Base-by-base conservation (phyloP, 2,329 filamentous ascomycete species). In the Tolypocladium tundrense region DNA sequence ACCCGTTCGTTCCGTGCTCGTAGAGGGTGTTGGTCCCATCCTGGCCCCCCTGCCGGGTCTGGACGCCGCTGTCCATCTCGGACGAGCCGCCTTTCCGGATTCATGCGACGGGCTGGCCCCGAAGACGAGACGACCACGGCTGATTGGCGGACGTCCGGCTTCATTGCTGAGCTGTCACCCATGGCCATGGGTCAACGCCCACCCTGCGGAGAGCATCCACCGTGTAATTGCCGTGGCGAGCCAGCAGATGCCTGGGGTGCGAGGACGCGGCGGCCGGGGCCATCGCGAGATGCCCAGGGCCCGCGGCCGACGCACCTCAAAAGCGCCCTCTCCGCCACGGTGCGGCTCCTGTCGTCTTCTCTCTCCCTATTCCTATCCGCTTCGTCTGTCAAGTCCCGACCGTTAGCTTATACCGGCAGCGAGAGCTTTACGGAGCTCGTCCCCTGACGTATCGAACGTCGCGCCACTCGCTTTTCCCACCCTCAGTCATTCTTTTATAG, bases 361-460 rank as follows among this genome's bases (percentile, higher is more conserved):
- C 59, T 50, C 56, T 50, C 60, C 53, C 40, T 58, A 63, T 57
- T 63, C 62, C 50, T 50, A 52, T 66, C 63, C 63, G 65, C 65
- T 51, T 33, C 16, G 19, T n/a, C 16, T 10, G 48, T 35, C 31
- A 13, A 51, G 27, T 21, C 31, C 31, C 48, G 31, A 21, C 31
- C 48, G 31, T 5, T 7, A 51, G 16, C 27, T 13, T 21, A 19
- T 31, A 35, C 31, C 27, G 48, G 58, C 63, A 63, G 60, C 55
- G 66, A 66, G 65, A 63, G 63, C 61, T 58, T 55, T 54, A 53
- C 66, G 70, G 7, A 33, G 31, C 71, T 75, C 70, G 67, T 71
- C 68, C 68, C 67, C 66, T 69, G 76, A 75, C 75, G 75, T 76
- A 72, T 69, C 66, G 67, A 60, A 73, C 75, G 75, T 77, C 75